A percentile compares a stretch with the other conserved stretches of the same genome.
These are phyloP conservation scores for Medicago ruthenica DNA, from an alignment of 306 rosid genomes.

Conservation along the genomic window DNA sequence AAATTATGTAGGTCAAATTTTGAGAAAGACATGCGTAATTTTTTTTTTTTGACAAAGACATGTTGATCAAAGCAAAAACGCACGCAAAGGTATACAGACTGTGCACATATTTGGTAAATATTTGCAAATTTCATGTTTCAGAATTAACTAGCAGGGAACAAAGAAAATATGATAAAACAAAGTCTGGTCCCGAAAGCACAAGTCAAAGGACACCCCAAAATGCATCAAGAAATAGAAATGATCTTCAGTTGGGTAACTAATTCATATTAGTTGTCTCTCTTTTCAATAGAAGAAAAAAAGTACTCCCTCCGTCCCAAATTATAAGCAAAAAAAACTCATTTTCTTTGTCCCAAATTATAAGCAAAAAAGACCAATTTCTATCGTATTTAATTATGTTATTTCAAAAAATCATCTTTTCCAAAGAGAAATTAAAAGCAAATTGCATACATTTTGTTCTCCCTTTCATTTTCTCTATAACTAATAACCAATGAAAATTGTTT, in stretches of 20 bases:
- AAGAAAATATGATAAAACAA: constrained; percentile 9
- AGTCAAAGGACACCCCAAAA: neutral
- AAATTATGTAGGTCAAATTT: neutral
- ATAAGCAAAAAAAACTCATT: no score
- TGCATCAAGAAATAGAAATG: constrained; percentile 14
- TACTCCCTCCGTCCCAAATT: no score
- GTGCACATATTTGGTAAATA: constrained; percentile 11
- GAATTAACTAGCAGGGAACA: constrained; percentile 4
- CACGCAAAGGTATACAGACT: constrained; percentile 6
- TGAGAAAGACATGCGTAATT: neutral
- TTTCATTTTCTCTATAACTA: no score
- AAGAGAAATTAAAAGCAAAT: no score
- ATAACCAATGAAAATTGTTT: no score
- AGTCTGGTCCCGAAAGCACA: constrained; percentile 20
- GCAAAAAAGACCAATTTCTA: no score
- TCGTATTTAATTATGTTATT: no score
- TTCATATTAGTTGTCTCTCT: constrained; percentile 21
- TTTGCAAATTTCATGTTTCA: constrained; percentile 1
- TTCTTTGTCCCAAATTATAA: no score
- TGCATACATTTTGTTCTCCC: no score
- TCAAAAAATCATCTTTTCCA: no score
- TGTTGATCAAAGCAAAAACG: constrained; percentile 34
- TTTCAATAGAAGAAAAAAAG: constrained; percentile 12
- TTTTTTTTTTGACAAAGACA: neutral
- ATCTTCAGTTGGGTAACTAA: constrained; percentile 1